These are phyloP conservation scores for Ceratobasidium theobromae DNA, from an alignment of 1,284 basidiomycete genomes.

Conservation along the genomic window DNA sequence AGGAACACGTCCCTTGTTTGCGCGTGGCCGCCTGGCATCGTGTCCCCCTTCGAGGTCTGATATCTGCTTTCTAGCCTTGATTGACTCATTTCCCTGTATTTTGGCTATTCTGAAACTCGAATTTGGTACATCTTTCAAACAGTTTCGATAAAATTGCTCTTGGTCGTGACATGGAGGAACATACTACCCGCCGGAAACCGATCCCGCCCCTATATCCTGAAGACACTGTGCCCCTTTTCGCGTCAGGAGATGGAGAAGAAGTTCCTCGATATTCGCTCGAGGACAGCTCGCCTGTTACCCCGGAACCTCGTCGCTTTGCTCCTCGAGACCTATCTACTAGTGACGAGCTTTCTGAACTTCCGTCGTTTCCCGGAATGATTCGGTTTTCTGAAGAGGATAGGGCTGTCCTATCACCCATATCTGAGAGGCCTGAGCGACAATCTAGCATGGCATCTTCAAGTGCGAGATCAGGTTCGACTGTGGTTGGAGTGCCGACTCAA, in stretches of 20 bases:
- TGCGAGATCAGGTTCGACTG: constrained; percentile 1
- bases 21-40: background rate
- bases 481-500: background rate
- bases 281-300: background rate
- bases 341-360: constrained; percentile 1
- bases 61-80: background rate
- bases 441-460: constrained; percentile 27
- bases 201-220: constrained; percentile 29
- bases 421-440: constrained; percentile 27
- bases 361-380: constrained; percentile 4
- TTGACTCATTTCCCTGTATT: constrained; percentile 7
- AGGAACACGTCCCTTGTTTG: constrained; percentile 23
- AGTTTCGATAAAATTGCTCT: background rate
- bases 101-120: background rate
- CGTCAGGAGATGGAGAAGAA: background rate
- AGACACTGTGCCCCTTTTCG: constrained; percentile 26
- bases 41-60: background rate
- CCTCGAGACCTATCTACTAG: constrained; percentile 12
- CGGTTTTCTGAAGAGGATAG: constrained; percentile 30
- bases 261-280: constrained; percentile 12
- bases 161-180: background rate
- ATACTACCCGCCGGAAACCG: constrained; percentile 23
- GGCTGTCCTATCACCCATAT: constrained; percentile 30
- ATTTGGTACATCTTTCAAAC: background rate
- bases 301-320: constrained; percentile 7